These are phyloP conservation scores for Extremus antarcticus DNA, from an alignment of 495 filamentous ascomycete species.

Conservation along the genomic window DNA sequence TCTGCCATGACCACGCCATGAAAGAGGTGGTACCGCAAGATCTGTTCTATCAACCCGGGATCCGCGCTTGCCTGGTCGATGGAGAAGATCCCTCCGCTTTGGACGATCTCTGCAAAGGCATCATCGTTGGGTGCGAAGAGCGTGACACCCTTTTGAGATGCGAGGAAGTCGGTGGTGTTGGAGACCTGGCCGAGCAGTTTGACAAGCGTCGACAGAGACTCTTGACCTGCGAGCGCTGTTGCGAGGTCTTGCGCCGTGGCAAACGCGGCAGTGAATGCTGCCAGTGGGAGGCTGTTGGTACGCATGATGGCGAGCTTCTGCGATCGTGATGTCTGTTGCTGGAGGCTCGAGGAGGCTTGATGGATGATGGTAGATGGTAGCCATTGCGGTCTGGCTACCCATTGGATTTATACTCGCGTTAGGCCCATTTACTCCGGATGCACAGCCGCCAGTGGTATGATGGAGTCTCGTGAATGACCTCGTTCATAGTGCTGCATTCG, in stretches of 20 bases:
- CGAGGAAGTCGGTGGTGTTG: conserved; percentile 2
- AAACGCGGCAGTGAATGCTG: background rate
- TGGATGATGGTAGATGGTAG: background rate
- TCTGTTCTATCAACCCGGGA: background rate
- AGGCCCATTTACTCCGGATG: background rate
- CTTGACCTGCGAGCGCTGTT: background rate
- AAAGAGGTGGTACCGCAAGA: conserved; percentile 6
- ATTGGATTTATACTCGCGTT: background rate
- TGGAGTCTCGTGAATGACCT: no score
- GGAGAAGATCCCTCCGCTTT: conserved; percentile 2
- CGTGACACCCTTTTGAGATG: conserved; percentile 2
- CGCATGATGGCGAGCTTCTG: background rate
- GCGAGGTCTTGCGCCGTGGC: conserved; percentile 1
- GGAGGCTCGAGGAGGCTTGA: background rate
- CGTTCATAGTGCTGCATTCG: background rate
- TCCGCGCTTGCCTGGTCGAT: conserved; percentile 1
- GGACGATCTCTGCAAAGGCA: conserved; percentile 4
- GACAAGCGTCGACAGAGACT: background rate
- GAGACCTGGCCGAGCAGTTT: background rate
- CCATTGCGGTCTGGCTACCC: background rate
- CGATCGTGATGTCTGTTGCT: background rate
- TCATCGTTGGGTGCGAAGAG: conserved; percentile 13
- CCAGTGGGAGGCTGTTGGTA: background rate
- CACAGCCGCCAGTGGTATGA: background rate
- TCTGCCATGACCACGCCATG: background rate